phyloP scores from a whole-genome alignment of 1,284 basidiomycete species.

The Rhodotorula glutinis region DNA sequence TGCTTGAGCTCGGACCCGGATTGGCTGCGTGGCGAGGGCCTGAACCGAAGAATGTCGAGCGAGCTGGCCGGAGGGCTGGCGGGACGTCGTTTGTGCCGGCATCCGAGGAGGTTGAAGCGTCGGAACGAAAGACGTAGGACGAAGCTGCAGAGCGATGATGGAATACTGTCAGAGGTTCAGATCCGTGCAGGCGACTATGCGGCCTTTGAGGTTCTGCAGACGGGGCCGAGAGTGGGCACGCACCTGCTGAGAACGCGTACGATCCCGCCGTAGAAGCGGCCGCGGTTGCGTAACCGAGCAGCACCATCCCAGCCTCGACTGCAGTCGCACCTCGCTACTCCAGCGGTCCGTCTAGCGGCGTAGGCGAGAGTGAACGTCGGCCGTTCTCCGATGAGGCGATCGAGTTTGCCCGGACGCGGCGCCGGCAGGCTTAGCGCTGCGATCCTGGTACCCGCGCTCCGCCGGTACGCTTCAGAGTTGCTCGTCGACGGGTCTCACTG shows the following conservation, averaged over 20 bases:
- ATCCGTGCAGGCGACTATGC: too few species aligned
- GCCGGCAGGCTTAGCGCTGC: too few species aligned
- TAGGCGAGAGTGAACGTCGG: background rate
- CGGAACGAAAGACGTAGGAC: slow-evolving; percentile 13
- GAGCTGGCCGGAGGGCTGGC: background rate
- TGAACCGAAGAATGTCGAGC: background rate
- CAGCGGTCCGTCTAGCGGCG: too few species aligned
- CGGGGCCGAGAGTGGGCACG: background rate
- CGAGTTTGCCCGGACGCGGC: too few species aligned
- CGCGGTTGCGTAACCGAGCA: slow-evolving; percentile 17
- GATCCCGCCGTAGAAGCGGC: slow-evolving; percentile 9
- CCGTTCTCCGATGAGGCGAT: background rate
- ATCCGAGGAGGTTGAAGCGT: slow-evolving; percentile 2
- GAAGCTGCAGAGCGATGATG: slow-evolving; percentile 5
- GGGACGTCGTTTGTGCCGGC: background rate
- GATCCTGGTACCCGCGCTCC: too few species aligned
- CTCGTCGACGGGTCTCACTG: too few species aligned
- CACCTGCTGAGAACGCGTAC: slow-evolving; percentile 24
- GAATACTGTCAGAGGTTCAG: too few species aligned
- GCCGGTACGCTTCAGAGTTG: too few species aligned
- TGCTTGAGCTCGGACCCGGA: background rate
- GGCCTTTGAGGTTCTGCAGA: too few species aligned
- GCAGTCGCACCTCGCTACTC: too few species aligned
- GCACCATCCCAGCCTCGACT: slow-evolving; percentile 3
- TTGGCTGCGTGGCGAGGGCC: background rate